Conservation (phyloP, 2,329 filamentous ascomycete genomes). For the Alternaria sp. region DNA sequence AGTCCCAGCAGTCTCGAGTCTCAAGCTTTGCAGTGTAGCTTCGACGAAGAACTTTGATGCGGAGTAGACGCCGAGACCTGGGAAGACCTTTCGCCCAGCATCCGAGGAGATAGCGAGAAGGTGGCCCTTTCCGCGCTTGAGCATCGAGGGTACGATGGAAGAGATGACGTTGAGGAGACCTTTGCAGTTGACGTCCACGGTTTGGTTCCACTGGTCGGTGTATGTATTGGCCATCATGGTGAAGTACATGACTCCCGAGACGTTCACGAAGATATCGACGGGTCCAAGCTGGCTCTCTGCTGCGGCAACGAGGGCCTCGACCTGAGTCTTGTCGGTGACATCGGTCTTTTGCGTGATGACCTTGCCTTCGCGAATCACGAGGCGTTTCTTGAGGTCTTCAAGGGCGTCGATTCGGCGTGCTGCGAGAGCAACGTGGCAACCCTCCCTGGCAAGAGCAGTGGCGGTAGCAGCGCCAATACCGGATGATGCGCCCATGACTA, state of each 20-base stretch:
- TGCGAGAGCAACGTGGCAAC: slow-evolving; percentile 73
- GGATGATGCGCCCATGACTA: slow-evolving; percentile 80
- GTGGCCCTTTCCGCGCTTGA: slow-evolving; percentile 71
- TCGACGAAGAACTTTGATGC: slow-evolving; percentile 87
- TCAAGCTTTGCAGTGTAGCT: slow-evolving; percentile 75
- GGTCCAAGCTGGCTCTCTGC: slow-evolving; percentile 69
- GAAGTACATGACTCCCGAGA: slow-evolving; percentile 87
- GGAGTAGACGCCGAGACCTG: slow-evolving; percentile 80
- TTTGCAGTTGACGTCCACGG: slow-evolving; percentile 87
- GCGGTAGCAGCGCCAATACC: slow-evolving; percentile 80
- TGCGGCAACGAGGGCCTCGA: slow-evolving; percentile 68
- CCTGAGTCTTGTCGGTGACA: slow-evolving; percentile 70
- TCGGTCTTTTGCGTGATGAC: slow-evolving; percentile 74
- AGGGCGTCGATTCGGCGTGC: slow-evolving; percentile 74
- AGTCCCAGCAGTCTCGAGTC: slow-evolving; percentile 76
- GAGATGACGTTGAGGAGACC: slow-evolving; percentile 76
- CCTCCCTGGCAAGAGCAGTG: slow-evolving; percentile 70
- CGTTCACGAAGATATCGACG: slow-evolving; percentile 79
- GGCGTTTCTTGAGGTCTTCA: slow-evolving; percentile 68
- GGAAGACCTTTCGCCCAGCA: slow-evolving; percentile 81
- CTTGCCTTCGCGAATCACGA: slow-evolving; percentile 65
- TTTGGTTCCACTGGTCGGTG: slow-evolving; percentile 78
- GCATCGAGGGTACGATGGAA: slow-evolving; percentile 73
- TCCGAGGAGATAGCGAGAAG: slow-evolving; percentile 84
- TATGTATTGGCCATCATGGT: slow-evolving; percentile 83